Evolutionary conservation across 495 filamentous ascomycete genomes (phyloP), one percentile per base, ranked within the genome.

Genomic region (Talaromyces wortmannii): DNA sequence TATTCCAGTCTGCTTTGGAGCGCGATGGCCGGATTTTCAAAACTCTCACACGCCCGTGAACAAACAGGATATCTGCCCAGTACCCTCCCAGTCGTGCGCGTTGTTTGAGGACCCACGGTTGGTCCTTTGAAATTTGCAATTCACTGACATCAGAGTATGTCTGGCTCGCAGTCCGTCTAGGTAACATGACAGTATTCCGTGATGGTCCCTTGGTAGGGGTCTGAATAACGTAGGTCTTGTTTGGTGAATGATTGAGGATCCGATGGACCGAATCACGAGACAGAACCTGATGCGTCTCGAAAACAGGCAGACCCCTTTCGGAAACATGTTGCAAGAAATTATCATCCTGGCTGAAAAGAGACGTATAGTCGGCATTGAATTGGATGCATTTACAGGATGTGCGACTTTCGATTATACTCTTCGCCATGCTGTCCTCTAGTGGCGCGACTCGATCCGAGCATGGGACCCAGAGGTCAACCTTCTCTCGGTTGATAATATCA

Each of bases 391-490:
- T 80, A 62, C 86, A 90, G 5, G 55, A 48, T 0, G 83, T 85
- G 17, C 75, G 65, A 11, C 65, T 66, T 59, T 88, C 84, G 17
- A 91, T 71, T 2, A 71, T 68, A 48, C 85, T 77, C 58, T 83
- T 84, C 3, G 85, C 85, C 17, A 76, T 62, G 0, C 78, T 86
- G 64, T 91, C 87, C 60, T 86, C 81, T 7, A 84, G 58, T 5
- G 79, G 79, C 2, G 73, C 76, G 13, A 76, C 73, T 7, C 82
- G 79, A 7, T 79, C 80, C 0, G 86, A 88, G 59, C 85, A 89
- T 44, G 79, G 82, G 12, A 92, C 79, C 88, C 88, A 92, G 0
- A 91, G 59, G 52, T 90, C 82, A 15, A 88, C 76, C 0, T 77
- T 75, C 52, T 91, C 85, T 7, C 72, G 64, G 30, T 76, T 65